Evolutionary conservation across 371 early-diverging fungal species (phyloP).

Genomic region (Apophysomyces ossiformis): DNA sequence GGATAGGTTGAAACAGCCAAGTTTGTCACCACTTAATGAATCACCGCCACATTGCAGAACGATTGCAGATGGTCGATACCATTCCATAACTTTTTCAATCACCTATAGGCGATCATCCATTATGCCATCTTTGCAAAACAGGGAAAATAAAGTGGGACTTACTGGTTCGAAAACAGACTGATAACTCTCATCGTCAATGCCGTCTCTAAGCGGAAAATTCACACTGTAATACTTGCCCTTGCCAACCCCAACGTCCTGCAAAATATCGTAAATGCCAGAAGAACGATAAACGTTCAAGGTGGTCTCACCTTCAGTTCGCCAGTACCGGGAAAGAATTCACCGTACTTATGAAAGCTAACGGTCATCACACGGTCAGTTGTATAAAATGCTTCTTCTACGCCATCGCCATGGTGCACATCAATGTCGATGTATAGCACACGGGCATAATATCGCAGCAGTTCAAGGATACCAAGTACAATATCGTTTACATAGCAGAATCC

Average conservation of each 20-base stretch:
- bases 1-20: conserved; percentile 99
- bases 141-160: conserved; percentile 26
- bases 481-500: conserved; percentile 99
- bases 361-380: conserved; percentile 99
- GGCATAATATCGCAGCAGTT: conserved; percentile 91
- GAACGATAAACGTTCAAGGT: too few relatives aligned
- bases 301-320: conserved; percentile 77
- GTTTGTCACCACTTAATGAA: conserved; percentile 97
- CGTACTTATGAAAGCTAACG: conserved; percentile 98
- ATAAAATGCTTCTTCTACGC: conserved; percentile 99
- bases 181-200: conserved; percentile 97
- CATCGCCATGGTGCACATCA: conserved; percentile 99
- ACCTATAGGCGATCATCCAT: conserved; percentile 45
- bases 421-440: conserved; percentile 99
- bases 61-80: conserved; percentile 94
- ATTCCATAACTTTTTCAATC: conserved; percentile 90
- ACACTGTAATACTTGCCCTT: conserved; percentile 93
- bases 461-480: conserved; percentile 96
- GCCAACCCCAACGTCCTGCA: conserved; percentile 83
- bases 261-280: background rate
- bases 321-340: conserved; percentile 99
- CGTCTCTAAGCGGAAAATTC: conserved; percentile 98
- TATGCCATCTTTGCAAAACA: background rate
- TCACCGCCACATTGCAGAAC: conserved; percentile 99
- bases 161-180: conserved; percentile 86